A percentile compares a stretch with the other conserved stretches of the same genome.
These are phyloP conservation scores for Nicotiana noctiflora DNA, from an alignment of 257 asterid genomes.

Conservation along the genomic window DNA sequence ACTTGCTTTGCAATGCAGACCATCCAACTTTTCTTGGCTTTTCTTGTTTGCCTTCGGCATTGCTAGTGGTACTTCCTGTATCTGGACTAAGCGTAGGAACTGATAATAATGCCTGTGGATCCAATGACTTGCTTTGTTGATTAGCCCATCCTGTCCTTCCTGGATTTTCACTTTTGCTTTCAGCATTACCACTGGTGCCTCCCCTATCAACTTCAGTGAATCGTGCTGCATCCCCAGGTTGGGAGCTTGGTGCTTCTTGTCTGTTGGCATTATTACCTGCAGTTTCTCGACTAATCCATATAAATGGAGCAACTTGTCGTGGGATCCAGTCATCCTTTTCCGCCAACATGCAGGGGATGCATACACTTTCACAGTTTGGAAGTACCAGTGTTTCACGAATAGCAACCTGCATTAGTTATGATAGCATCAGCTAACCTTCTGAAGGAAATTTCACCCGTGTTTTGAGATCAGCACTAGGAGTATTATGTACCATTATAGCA, in stretches of 20 bases:
- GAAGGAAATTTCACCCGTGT: not conserved
- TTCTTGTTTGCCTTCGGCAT: not conserved
- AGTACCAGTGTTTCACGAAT: conserved; percentile 83
- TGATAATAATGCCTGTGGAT: conserved; percentile 23
- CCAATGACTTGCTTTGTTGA: conserved; percentile 23
- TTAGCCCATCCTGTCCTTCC: conserved; percentile 11
- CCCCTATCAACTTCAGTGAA: conserved; percentile 27
- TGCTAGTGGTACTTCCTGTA: conserved; percentile 1
- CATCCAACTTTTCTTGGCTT: not conserved
- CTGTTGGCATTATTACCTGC: conserved; percentile 21
- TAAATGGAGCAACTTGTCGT: conserved; percentile 66
- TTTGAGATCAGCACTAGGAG: not conserved
- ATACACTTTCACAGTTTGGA: conserved; percentile 68
- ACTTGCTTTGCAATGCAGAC: conserved; percentile 5
- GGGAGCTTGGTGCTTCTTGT: conserved; percentile 33
- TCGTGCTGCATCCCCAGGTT: conserved; percentile 28
- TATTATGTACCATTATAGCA: not conserved
- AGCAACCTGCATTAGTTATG: conserved; percentile 51
- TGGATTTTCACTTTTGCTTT: conserved; percentile 29
- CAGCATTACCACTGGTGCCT: conserved; percentile 19
- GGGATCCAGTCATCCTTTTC: conserved; percentile 95
- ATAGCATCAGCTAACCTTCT: conserved; percentile 1
- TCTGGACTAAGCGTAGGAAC: conserved; percentile 17
- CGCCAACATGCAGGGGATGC: conserved; percentile 80
- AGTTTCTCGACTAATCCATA: conserved; percentile 65